Conservation (phyloP, 2,329 filamentous ascomycete species). For the Didymellaceae sp. region DNA sequence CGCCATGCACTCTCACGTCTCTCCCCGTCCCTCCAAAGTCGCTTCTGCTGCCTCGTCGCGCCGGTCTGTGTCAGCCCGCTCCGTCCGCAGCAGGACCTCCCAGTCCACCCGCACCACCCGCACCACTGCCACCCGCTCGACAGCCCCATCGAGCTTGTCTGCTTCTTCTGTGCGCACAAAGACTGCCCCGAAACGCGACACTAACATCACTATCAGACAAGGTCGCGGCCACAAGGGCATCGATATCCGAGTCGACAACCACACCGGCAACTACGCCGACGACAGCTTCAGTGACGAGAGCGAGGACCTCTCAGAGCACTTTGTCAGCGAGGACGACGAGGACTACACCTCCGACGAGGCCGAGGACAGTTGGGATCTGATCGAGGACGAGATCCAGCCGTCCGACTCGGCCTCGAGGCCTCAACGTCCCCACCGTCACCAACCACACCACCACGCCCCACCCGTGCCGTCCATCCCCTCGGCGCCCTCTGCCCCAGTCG, state of each 20-base stretch:
- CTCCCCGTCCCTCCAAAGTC: slow-evolving; percentile 5
- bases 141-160: slow-evolving; percentile 39
- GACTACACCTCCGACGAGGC: slow-evolving; percentile 35
- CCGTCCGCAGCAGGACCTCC: slow-evolving; percentile 34
- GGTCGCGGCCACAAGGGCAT: slow-evolving; percentile 45
- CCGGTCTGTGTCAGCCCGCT: slow-evolving; percentile 42
- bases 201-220: slow-evolving; percentile 48
- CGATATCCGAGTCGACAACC: slow-evolving; percentile 44
- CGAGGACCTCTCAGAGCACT: slow-evolving; percentile 31
- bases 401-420: slow-evolving; percentile 59
- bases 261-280: slow-evolving; percentile 45
- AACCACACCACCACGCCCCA: slow-evolving; percentile 26
- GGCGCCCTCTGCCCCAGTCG: slow-evolving; percentile 41
- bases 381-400: slow-evolving; percentile 54
- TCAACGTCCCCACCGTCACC: slow-evolving; percentile 36
- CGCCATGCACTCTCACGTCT: slow-evolving; percentile 12
- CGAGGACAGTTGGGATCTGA: slow-evolving; percentile 28
- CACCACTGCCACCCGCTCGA: slow-evolving; percentile 30
- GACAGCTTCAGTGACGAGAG: slow-evolving; percentile 26
- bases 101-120: slow-evolving; percentile 34
- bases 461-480: slow-evolving; percentile 36
- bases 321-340: slow-evolving; percentile 27
- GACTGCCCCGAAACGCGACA: slow-evolving; percentile 36
- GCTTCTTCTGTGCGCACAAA: slow-evolving; percentile 34
- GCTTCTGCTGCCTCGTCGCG: slow-evolving; percentile 23